A percentile compares a stretch with the other conserved stretches of the same genome.
Conservation (phyloP, 129 eudicot genomes). For the Lactuca saligna region DNA sequence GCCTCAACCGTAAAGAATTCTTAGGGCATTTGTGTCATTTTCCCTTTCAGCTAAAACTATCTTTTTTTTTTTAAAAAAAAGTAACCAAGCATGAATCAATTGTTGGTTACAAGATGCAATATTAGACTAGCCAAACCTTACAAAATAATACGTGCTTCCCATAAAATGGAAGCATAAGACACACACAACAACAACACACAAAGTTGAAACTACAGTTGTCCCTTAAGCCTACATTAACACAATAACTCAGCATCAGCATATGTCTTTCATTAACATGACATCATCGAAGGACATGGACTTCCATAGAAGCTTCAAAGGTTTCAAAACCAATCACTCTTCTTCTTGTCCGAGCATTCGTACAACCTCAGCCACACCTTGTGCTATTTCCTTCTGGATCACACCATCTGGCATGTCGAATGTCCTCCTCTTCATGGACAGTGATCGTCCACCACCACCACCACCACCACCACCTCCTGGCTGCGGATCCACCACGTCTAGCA, state of each 20-base stretch:
- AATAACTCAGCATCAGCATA: conserved; percentile 1
- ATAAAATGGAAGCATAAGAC: conserved; percentile 1
- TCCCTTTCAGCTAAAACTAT: too few relatives aligned
- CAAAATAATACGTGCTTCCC: conserved; percentile 2
- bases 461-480: conserved; percentile 49
- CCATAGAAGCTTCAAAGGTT: conserved; percentile 35
- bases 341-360: conserved; percentile 62
- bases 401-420: conserved; percentile 93
- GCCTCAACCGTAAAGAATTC: too few relatives aligned
- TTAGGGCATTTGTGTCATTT: too few relatives aligned
- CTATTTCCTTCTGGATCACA: conserved; percentile 76
- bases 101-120: not conserved
- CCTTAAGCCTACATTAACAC: conserved; percentile 13
- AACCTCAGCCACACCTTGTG: conserved; percentile 85
- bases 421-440: conserved; percentile 61
- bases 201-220: conserved; percentile 17
- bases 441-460: conserved; percentile 31
- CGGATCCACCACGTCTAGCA: conserved; percentile 94
- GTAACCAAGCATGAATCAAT: not conserved
- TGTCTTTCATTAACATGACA: conserved; percentile 7
- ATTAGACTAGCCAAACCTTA: not conserved
- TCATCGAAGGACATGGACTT: conserved; percentile 13
- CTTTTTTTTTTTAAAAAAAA: too few relatives aligned
- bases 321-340: conserved; percentile 19
- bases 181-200: conserved; percentile 11